Conservation (phyloP, 352 stramenopile genomes). For the Thalassiosira livingstoniorum region DNA sequence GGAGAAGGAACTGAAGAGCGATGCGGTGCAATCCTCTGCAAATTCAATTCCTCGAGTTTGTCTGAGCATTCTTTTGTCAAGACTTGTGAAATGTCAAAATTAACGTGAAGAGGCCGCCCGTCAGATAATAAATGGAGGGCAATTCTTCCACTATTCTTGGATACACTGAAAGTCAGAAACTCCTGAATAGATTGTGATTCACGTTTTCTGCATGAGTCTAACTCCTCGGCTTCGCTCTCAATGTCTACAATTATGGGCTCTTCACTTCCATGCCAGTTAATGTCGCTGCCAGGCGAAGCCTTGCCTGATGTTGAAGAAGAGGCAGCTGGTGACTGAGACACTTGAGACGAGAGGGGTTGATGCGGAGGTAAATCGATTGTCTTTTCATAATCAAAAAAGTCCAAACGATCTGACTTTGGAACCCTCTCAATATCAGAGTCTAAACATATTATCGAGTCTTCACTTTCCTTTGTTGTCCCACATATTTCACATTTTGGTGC, state of each 20-base stretch:
- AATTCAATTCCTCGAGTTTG: conserved; percentile 41
- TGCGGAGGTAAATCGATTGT: no score
- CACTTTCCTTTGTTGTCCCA: conserved; percentile 14
- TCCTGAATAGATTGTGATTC: background rate
- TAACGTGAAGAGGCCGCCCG: conserved; percentile 56
- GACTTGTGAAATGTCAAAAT: conserved; percentile 72
- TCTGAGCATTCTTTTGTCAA: conserved; percentile 60
- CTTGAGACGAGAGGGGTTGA: no score
- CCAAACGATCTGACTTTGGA: no score
- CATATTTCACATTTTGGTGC: conserved; percentile 57
- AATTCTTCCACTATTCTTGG: conserved; percentile 72
- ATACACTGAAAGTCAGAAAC: conserved; percentile 67
- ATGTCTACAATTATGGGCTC: no score
- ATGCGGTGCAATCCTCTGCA: conserved; percentile 15
- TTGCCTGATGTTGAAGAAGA: no score
- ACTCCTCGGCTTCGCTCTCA: conserved; percentile 28
- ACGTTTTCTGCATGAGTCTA: conserved; percentile 27
- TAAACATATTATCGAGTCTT: conserved; percentile 2
- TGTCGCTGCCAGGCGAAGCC: no score
- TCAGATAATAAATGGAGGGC: conserved; percentile 53
- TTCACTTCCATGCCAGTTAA: no score
- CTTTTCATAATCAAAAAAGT: no score
- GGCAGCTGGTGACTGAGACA: no score
- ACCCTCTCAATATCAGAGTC: no score
- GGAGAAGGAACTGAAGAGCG: background rate